A percentile compares a stretch with the other conserved stretches of the same genome.
phyloP scores from a whole-genome alignment of 2,329 filamentous ascomycete genomes.

The Aspergillus intermedius region DNA sequence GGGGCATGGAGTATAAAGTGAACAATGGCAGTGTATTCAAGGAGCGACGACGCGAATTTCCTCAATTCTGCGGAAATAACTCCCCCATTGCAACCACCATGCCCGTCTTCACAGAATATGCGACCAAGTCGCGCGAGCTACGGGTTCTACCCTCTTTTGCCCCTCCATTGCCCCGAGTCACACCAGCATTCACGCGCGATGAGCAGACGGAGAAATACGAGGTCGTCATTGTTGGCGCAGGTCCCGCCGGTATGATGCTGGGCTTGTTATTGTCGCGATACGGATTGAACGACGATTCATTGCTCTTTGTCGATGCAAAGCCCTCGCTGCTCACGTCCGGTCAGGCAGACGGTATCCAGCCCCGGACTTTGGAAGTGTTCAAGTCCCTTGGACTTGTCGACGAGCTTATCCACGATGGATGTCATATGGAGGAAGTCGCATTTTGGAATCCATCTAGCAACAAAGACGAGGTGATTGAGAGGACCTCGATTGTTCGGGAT shows the following conservation, averaged over 20 bases:
- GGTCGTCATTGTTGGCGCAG: slow-evolving; percentile 38
- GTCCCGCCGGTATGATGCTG: slow-evolving; percentile 40
- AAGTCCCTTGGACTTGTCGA: slow-evolving; percentile 37
- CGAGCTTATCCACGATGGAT: slow-evolving; percentile 34
- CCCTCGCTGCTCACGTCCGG: slow-evolving; percentile 33
- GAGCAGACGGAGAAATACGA: slow-evolving; percentile 31
- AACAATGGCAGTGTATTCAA: too few species aligned
- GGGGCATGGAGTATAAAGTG: too few species aligned
- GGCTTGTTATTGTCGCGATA: slow-evolving; percentile 39
- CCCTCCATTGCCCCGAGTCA: slow-evolving; percentile 31
- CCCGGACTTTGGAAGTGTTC: slow-evolving; percentile 39
- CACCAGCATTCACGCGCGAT: slow-evolving; percentile 13
- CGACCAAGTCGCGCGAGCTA: slow-evolving; percentile 31
- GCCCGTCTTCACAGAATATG: slow-evolving; percentile 36
- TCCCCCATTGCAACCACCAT: slow-evolving; percentile 13
- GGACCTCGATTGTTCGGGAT: slow-evolving; percentile 50
- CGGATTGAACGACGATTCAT: slow-evolving; percentile 34
- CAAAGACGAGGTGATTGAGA: slow-evolving; percentile 48
- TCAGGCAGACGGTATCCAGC: slow-evolving; percentile 40
- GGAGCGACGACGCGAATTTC: not conserved
- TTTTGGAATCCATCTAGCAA: slow-evolving; percentile 61
- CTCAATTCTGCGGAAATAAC: not conserved
- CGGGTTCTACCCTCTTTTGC: slow-evolving; percentile 36
- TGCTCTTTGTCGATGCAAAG: slow-evolving; percentile 40
- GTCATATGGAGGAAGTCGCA: slow-evolving; percentile 50